Evolutionary conservation across 1,284 basidiomycete species (phyloP).

Genomic region (Ceratobasidium theobromae): DNA sequence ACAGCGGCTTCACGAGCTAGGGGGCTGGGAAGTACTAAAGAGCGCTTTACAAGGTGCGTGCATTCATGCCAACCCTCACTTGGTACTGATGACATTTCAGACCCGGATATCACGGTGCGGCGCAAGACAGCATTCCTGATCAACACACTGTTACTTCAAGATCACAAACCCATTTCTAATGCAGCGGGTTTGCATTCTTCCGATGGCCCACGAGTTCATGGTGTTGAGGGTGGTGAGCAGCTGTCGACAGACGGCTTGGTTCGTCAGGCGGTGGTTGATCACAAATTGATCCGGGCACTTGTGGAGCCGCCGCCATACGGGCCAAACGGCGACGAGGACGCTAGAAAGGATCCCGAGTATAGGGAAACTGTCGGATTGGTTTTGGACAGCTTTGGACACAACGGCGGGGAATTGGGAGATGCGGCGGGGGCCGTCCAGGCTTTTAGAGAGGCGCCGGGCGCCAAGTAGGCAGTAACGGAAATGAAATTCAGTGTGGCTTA

Average conservation of each 20-base stretch:
- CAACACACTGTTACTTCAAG: conserved; percentile 67
- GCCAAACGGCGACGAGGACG: conserved; percentile 3
- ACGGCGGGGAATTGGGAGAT: background rate
- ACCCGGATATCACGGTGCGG: conserved; percentile 75
- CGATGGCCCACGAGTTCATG: conserved; percentile 5
- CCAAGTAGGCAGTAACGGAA: conserved; percentile 18
- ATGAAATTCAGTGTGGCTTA: conserved; percentile 16
- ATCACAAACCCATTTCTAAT: background rate
- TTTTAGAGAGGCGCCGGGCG: conserved; percentile 15
- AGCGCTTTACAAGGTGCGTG: conserved; percentile 62
- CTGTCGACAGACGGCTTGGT: conserved; percentile 8
- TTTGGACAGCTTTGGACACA: background rate
- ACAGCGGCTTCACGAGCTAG: conserved; percentile 53
- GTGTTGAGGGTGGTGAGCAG: background rate
- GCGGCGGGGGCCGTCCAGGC: background rate
- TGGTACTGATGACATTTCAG: conserved; percentile 47
- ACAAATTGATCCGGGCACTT: conserved; percentile 3
- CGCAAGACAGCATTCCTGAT: conserved; percentile 87
- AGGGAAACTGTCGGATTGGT: conserved; percentile 3
- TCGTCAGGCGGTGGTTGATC: background rate
- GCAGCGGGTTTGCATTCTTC: conserved; percentile 11
- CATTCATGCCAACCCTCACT: conserved; percentile 8
- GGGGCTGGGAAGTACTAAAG: conserved; percentile 72
- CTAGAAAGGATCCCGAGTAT: background rate
- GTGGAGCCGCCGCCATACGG: conserved; percentile 6